Base-by-base conservation (phyloP, 1,284 basidiomycete species). In the Xerocomus minutiporus region DNA sequence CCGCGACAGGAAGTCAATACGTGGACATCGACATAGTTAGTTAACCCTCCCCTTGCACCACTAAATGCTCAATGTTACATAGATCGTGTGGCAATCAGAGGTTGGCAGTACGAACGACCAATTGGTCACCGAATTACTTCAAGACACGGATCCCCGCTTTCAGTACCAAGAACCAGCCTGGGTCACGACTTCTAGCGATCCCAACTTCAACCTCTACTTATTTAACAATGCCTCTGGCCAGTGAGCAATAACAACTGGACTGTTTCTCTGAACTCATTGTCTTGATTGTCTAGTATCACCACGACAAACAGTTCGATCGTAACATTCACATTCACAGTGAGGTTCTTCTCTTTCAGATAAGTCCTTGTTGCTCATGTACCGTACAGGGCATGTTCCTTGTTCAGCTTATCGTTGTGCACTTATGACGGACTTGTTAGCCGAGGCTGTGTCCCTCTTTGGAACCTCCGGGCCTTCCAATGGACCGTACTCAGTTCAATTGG, bases 1-100 rank as follows among this genome's bases (percentile, higher is more conserved):
- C 59, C 25, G 66, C 57, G 15, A 20, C 61, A 2, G 56, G 29
- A 4, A 25, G 11, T n/a, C 47, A 46, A 23, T 63, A 60, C 35
- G 60, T 71, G 40, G 67, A 63, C 45, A 60, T 74, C 17, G 73
- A 74, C 34, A 64, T 63, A 56, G 70, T 70, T n/a, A 46, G 59
- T 50, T 15, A 9, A 44, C 3, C 35, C 15, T 31, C 20, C 34
- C 17, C 2, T 31, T 11, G 1, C 20, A 1, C 13, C 0, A 5
- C 32, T 20, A 7, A 23, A 20, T 4, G 1, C 25, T 48, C 34
- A 31, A 54, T 9, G 20, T 35, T 23, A 5, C 39, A 29, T 44
- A 68, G 66, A 60, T 68, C 12, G 57, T 54, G 12, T 68, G 66
- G 66, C 57, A 66, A 51, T 68, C 69, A 1, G 57, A 67, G 50